Base-by-base conservation (phyloP, 305 asterid genomes). In the Fraxinus greggii region DNA sequence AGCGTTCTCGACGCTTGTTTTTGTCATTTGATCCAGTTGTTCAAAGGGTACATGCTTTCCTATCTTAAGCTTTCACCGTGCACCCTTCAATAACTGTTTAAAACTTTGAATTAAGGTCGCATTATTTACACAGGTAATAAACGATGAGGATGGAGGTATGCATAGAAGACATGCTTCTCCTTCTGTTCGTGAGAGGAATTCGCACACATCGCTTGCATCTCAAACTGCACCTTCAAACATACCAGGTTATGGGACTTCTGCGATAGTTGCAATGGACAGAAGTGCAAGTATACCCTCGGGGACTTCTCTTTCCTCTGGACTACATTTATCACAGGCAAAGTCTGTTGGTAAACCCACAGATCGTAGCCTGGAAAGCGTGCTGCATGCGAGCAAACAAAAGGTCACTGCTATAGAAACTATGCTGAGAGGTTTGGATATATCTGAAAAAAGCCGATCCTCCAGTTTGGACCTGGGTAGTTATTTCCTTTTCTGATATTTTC, bases 121-220 rank as follows among this genome's bases (percentile, higher is more conserved):
- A 80, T 70, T 77, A n/a, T 78, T 83, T 90, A 75, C 72, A 73
- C 86, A 96, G 99, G 92, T 96, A 84, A 88, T 96, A 79, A 91
- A 93, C 38, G 99, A 96, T 73, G 99, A 96, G 88, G 99, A 93
- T 90, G 99, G 99, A 75, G 98, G 98, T 83, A 90, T 95, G 85
- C 98, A 96, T 84, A 92, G 97, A 84, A 92, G 98, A 42, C 98
- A 96, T 85, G 93, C 96, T 85, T 96, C 99, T 89, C 98, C 99
- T 81, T 94, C 98, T 83, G 81, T 94, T 89, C 97, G 98, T 51
- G 99, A 96, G 82, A 93, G 97, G 90, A 86, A 91, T 85, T 88
- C 97, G 38, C 90, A 88, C 72, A 81, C 82, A 85, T 84, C 97
- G 33, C 85, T 88, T 79, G 74, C 91, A 63, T 80, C 98, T 85